These are phyloP conservation scores for Penicillium verhagenii DNA, from an alignment of 495 filamentous ascomycete species.

Conservation along the genomic window DNA sequence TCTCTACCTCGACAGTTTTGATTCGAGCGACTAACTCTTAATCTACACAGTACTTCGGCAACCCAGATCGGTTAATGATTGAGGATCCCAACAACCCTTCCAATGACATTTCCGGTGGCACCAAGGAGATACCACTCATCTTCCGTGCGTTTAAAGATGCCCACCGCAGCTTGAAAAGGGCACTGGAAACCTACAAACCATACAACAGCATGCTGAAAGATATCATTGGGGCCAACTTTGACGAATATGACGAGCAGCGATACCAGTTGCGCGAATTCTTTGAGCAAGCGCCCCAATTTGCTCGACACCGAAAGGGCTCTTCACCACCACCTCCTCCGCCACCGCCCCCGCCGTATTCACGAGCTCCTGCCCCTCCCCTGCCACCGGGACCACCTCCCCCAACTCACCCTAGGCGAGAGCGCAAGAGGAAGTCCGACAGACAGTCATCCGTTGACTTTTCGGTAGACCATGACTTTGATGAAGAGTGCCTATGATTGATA, in stretches of 20 bases:
- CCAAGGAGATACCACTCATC: constrained; percentile 61
- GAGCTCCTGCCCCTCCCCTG: constrained; percentile 12
- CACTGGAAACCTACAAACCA: constrained; percentile 46
- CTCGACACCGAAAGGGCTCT: constrained; percentile 27
- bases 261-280: constrained; percentile 48
- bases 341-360: constrained; percentile 14
- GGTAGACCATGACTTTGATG: constrained; percentile 11
- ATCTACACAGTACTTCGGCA: constrained; percentile 17
- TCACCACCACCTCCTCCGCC: constrained; percentile 32
- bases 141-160: constrained; percentile 63
- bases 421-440: background rate
- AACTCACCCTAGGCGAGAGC: background rate
- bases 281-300: constrained; percentile 39
- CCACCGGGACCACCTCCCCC: constrained; percentile 3
- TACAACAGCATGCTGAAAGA: constrained; percentile 59
- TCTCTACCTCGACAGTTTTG: background rate
- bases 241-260: constrained; percentile 64
- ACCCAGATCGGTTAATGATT: constrained; percentile 63
- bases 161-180: constrained; percentile 50
- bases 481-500: constrained; percentile 7
- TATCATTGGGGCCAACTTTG: constrained; percentile 71
- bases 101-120: constrained; percentile 87
- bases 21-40: background rate
- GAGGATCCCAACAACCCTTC: constrained; percentile 80
- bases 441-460: too few relatives aligned